Percentiles rank a stretch among this genome's conserved stretches.
phyloP scores from a whole-genome alignment of 164 flowering plant species.

The Malania oleifera region DNA sequence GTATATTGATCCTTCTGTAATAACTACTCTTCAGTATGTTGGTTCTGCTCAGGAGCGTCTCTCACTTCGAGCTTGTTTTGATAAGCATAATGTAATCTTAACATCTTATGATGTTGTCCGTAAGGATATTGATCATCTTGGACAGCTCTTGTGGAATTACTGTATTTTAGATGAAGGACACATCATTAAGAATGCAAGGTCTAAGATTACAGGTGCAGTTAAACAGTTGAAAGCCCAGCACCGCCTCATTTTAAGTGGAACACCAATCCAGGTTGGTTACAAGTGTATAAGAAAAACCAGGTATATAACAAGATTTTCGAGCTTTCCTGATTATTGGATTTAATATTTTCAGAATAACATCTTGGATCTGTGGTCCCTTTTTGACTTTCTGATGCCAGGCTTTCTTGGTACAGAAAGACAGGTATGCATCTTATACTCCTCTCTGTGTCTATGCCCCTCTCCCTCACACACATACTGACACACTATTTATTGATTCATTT shows the following conservation, averaged over 20 bases:
- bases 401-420: conserved; percentile 99
- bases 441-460: too few relatives aligned
- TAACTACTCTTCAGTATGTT: conserved; percentile 79
- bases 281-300: conserved; percentile 1
- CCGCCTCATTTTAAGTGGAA: conserved; percentile 92
- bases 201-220: conserved; percentile 86
- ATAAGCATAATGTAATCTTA: conserved; percentile 72
- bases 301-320: neutral
- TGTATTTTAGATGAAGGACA: conserved; percentile 98
- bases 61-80: conserved; percentile 53
- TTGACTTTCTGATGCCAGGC: conserved; percentile 99
- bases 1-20: conserved; percentile 66
- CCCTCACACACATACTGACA: too few relatives aligned
- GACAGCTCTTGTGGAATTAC: conserved; percentile 74
- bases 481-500: too few relatives aligned
- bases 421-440: too few relatives aligned
- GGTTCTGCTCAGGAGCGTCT: conserved; percentile 88
- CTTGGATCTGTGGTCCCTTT: conserved; percentile 97
- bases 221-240: conserved; percentile 89
- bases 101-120: conserved; percentile 97
- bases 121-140: conserved; percentile 80
- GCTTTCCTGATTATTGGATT: conserved; percentile 11
- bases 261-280: conserved; percentile 84
- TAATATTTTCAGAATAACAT: conserved; percentile 74
- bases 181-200: conserved; percentile 86